Percentiles rank a stretch among this genome's conserved stretches.
phyloP scores from a whole-genome alignment of 371 early-diverging fungal species.

The Mortierella sp. region DNA sequence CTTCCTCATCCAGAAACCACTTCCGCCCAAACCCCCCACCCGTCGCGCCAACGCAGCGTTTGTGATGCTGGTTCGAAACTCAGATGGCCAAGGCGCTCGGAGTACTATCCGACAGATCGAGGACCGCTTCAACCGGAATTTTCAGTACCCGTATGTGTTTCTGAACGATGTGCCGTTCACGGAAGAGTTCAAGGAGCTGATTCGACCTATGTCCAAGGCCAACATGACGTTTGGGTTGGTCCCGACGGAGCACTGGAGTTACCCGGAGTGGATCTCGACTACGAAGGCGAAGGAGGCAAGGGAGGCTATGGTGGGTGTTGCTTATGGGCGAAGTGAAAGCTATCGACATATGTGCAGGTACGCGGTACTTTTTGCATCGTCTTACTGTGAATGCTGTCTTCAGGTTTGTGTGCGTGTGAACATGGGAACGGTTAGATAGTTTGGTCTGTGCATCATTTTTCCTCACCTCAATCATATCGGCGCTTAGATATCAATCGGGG shows the following conservation, averaged over 20 bases:
- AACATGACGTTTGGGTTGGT: conserved; percentile 81
- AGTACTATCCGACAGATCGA: conserved; percentile 82
- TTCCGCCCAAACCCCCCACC: conserved; percentile 28
- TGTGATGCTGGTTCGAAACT: conserved; percentile 78
- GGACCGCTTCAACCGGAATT: conserved; percentile 84
- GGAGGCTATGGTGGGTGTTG: conserved; percentile 74
- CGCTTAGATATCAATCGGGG: conserved; percentile 84
- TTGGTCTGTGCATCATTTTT: not conserved
- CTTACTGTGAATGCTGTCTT: too few species aligned
- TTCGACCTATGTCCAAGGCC: conserved; percentile 64
- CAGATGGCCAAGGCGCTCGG: conserved; percentile 78
- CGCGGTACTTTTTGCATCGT: not conserved
- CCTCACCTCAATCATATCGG: conserved; percentile 18
- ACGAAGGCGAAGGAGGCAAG: conserved; percentile 71
- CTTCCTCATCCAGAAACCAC: conserved; percentile 13
- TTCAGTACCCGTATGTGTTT: conserved; percentile 91
- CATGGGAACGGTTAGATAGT: not conserved
- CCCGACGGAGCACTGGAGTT: conserved; percentile 84
- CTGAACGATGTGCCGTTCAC: conserved; percentile 88
- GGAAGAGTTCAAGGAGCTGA: conserved; percentile 76
- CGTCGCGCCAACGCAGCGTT: conserved; percentile 76
- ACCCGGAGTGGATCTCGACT: conserved; percentile 86
- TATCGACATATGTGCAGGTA: conserved; percentile 96
- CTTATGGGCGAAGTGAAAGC: conserved; percentile 88
- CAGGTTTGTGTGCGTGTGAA: not conserved